phyloP scores from a whole-genome alignment of 305 asterid genomes.

The Euphrasia arctica region DNA sequence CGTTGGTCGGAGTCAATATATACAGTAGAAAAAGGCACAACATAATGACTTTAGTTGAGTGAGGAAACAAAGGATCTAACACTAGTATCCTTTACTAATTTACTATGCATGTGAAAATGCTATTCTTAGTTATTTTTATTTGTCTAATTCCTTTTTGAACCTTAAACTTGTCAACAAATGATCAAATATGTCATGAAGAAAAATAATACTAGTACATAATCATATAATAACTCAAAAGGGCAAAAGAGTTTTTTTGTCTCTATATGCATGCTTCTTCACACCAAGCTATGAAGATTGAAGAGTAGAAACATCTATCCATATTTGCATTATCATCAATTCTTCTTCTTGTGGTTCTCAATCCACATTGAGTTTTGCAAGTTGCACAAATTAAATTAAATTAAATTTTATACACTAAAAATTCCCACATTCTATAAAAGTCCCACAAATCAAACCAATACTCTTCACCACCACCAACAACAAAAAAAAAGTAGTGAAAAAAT shows the following conservation, averaged over 20 bases:
- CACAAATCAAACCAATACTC: not conserved
- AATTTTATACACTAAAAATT: not conserved
- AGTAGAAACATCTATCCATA: not conserved
- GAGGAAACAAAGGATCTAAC: too few relatives aligned
- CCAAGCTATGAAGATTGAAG: not conserved
- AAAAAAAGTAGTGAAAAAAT: slow-evolving; percentile 23
- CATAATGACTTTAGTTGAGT: too few relatives aligned
- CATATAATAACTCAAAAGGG: not conserved
- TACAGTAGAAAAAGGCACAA: too few relatives aligned
- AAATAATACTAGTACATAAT: not conserved
- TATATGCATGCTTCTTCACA: not conserved
- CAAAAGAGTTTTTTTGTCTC: slow-evolving; percentile 28
- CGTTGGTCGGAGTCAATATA: too few relatives aligned
- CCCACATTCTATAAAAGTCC: slow-evolving; percentile 37
- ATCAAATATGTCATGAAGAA: not conserved
- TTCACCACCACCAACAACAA: not conserved
- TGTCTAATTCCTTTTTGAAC: not conserved
- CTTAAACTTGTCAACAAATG: slow-evolving; percentile 2
- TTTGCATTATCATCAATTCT: not conserved
- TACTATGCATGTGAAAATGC: not conserved
- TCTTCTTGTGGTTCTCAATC: slow-evolving; percentile 33
- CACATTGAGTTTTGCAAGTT: slow-evolving; percentile 10
- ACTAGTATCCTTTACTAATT: too few relatives aligned
- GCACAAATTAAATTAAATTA: slow-evolving; percentile 7
- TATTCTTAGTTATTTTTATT: too few relatives aligned